phyloP scores from a whole-genome alignment of 2,329 filamentous ascomycete species.

The Colletotrichum trifolii region DNA sequence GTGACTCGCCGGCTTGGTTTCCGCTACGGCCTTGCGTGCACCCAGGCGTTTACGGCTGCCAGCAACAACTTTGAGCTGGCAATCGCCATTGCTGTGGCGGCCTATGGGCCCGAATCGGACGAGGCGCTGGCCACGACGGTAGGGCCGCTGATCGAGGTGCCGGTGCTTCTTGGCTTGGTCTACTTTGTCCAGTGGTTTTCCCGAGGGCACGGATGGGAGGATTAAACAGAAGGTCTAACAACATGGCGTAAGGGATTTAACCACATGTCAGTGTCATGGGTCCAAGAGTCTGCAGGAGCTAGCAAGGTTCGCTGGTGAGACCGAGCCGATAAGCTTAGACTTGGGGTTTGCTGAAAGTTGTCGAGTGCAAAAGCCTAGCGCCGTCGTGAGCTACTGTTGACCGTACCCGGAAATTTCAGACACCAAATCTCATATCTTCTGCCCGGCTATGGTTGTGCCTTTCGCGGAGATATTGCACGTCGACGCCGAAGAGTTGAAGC shows the following conservation, averaged over 20 bases:
- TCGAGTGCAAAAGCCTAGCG: constrained; percentile 1
- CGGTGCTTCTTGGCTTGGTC: constrained; percentile 80
- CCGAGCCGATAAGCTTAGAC: constrained; percentile 1
- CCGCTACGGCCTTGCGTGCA: constrained; percentile 75
- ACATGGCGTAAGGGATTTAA: background rate
- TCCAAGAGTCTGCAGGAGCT: constrained; percentile 16
- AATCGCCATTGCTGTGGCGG: constrained; percentile 87
- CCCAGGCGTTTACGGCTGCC: constrained; percentile 88
- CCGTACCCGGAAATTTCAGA: no score
- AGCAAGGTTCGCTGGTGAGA: constrained; percentile 21
- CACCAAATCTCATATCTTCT: no score
- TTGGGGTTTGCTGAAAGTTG: background rate
- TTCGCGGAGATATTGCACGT: no score
- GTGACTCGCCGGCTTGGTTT: constrained; percentile 75
- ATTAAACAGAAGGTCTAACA: constrained; percentile 38
- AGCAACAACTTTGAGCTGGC: constrained; percentile 96
- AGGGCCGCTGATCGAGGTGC: constrained; percentile 87
- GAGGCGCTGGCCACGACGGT: constrained; percentile 87
- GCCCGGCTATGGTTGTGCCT: no score
- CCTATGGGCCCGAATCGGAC: constrained; percentile 80
- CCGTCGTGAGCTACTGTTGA: background rate
- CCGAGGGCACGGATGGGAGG: constrained; percentile 65
- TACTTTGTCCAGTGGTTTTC: constrained; percentile 75
- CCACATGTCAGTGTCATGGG: constrained; percentile 29
- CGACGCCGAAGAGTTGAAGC: no score